Percentiles rank a stretch among this genome's conserved stretches.
These are phyloP conservation scores for Posidonia oceanica DNA, from an alignment of 116 monocot species.

Conservation along the genomic window DNA sequence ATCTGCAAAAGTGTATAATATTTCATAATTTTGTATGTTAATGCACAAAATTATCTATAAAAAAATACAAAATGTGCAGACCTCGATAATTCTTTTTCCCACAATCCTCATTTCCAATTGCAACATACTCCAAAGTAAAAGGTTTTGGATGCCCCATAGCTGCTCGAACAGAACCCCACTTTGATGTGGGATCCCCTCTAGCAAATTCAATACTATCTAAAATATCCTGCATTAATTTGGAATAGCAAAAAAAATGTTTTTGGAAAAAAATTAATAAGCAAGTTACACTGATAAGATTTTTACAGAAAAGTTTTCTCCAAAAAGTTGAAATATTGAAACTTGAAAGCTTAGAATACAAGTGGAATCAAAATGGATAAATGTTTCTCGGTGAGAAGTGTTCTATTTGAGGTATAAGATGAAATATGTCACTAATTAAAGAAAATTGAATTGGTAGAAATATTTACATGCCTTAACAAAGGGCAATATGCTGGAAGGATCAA, in stretches of 20 bases:
- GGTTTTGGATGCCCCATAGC: slow-evolving; percentile 84
- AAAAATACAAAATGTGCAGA: slow-evolving; percentile 9
- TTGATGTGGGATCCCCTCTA: slow-evolving; percentile 53
- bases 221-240: slow-evolving; percentile 38
- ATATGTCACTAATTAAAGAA: background rate
- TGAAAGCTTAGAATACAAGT: too few species aligned
- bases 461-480: slow-evolving; percentile 60
- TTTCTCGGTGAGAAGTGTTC: too few species aligned
- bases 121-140: slow-evolving; percentile 76
- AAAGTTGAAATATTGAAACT: too few species aligned
- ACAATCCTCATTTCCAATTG: slow-evolving; percentile 93
- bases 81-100: slow-evolving; percentile 61
- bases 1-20: too few species aligned
- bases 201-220: slow-evolving; percentile 89
- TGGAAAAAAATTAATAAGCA: background rate
- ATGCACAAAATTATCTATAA: background rate
- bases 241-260: too few species aligned
- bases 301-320: background rate
- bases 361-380: too few species aligned
- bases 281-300: background rate
- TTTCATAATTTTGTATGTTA: background rate
- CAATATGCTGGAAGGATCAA: slow-evolving; percentile 39
- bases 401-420: too few species aligned
- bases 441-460: background rate
- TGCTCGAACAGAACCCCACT: slow-evolving; percentile 79